Base-by-base conservation (phyloP, 306 rosid genomes). In the Quercus gilva region DNA sequence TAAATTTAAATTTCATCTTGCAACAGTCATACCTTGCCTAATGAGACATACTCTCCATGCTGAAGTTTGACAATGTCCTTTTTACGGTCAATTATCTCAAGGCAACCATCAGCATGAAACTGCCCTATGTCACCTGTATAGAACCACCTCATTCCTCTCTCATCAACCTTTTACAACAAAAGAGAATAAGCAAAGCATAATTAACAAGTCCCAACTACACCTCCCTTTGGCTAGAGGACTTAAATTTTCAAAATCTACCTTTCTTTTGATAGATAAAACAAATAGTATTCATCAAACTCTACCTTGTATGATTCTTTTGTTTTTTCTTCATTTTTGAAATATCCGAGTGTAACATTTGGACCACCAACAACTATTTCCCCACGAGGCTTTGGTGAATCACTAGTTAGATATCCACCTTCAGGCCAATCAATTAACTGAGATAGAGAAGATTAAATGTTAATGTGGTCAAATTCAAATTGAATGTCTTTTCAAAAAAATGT, bases 1-100 rank as follows among this genome's bases (percentile, higher is more conserved):
- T 80, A 74, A 76, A 76, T 35, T 70, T 49, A 69, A 73, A 74
- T 58, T 58, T 64, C 70, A 74, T 69, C 74, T 71, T 59, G 55
- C 76, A 83, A 68, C 9, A 23, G 45, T 31, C 79, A 26, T 86
- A 90, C 99, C 99, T 95, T 95, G 85, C 98, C 99, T 74, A 95
- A 79, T 80, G 99, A 95, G 85, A 95, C 96, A 73, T 95, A 95
- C 81, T 95, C 97, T 83, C 99, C 99, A 81, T 93, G 96, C 85
- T 95, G 99, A 84, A 95, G 94, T 82, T 95, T 95, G 83, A 95
- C 94, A 57, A 95, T 95, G 86, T 95, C 99, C 88, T 95, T 95
- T 87, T 90, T 95, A 71, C 98, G 90, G 85, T 93, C 98, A 86
- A 93, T 88, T 80, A 95, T 93, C 87, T 95, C 97, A 79, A 93